Evolutionary conservation across 805 yeast species (phyloP).

Genomic region (Suhomyces sp.): DNA sequence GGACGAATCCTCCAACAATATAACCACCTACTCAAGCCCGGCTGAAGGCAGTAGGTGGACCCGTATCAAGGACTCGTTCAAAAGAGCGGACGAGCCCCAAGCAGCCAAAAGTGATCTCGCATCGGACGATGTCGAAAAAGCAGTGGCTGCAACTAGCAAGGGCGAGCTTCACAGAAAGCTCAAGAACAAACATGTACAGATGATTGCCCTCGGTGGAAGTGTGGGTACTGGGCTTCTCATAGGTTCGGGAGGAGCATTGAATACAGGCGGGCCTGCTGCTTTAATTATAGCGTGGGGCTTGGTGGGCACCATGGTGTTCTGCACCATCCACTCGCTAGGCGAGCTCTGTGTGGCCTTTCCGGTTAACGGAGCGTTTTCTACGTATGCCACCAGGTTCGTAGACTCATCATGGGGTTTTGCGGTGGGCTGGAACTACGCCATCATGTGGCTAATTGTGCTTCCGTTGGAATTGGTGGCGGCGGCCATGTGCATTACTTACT

Average conservation of each 20-base stretch:
- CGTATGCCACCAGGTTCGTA: slow-evolving; percentile 36
- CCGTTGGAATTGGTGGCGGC: slow-evolving; percentile 40
- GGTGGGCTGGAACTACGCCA: slow-evolving; percentile 37
- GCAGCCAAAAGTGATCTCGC: not conserved
- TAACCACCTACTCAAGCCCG: not conserved
- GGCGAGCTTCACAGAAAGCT: slow-evolving; percentile 22
- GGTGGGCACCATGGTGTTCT: slow-evolving; percentile 56
- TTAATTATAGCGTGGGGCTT: slow-evolving; percentile 54
- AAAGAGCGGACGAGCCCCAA: slow-evolving; percentile 18
- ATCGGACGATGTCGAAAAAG: slow-evolving; percentile 30
- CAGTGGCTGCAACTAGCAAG: slow-evolving; percentile 29
- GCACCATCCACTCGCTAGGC: slow-evolving; percentile 62
- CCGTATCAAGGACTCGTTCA: slow-evolving; percentile 27
- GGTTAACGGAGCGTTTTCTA: slow-evolving; percentile 37
- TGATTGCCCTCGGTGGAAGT: slow-evolving; percentile 29
- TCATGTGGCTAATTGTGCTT: slow-evolving; percentile 37
- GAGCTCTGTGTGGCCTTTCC: slow-evolving; percentile 55
- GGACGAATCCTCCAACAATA: not conserved
- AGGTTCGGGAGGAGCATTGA: slow-evolving; percentile 48
- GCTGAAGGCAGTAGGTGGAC: slow-evolving; percentile 14
- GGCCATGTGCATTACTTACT: slow-evolving; percentile 33
- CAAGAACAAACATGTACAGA: slow-evolving; percentile 22
- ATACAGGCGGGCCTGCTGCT: slow-evolving; percentile 43
- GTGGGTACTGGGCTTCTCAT: slow-evolving; percentile 36
- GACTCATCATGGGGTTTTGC: slow-evolving; percentile 42